Evolutionary conservation across 305 asterid genomes (phyloP).

Genomic region (Solanum hybrid): DNA sequence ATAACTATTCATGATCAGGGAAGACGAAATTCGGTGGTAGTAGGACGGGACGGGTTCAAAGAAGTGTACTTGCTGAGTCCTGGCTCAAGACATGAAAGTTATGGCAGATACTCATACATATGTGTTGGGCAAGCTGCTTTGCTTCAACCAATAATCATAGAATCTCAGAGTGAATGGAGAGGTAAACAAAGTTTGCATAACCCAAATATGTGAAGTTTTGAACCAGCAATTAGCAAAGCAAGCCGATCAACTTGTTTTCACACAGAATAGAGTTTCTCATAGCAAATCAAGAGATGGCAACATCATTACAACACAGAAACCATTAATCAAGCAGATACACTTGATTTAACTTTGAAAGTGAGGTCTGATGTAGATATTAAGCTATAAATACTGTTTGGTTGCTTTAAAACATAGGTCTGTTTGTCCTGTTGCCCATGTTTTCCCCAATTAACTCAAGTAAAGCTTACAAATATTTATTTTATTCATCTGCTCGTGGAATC

Average conservation of each 20-base stretch:
- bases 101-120: constrained; percentile 42
- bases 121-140: constrained; percentile 56
- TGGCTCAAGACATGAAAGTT: constrained; percentile 58
- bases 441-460: background rate
- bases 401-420: background rate
- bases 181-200: constrained; percentile 51
- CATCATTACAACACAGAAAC: background rate
- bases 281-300: background rate
- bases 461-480: background rate
- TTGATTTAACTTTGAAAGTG: background rate
- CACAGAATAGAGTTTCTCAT: background rate
- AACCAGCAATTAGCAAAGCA: background rate
- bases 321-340: background rate
- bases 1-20: constrained; percentile 35
- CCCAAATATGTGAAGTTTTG: constrained; percentile 39
- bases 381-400: background rate
- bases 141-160: constrained; percentile 42
- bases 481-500: background rate
- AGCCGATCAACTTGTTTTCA: background rate
- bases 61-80: constrained; percentile 73
- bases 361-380: background rate
- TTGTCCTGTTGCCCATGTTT: background rate
- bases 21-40: constrained; percentile 52
- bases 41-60: constrained; percentile 52
- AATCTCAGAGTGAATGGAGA: constrained; percentile 53